These are phyloP conservation scores for Cutaneotrichosporon sp. DNA, from an alignment of 1,284 basidiomycete species.

Conservation along the genomic window DNA sequence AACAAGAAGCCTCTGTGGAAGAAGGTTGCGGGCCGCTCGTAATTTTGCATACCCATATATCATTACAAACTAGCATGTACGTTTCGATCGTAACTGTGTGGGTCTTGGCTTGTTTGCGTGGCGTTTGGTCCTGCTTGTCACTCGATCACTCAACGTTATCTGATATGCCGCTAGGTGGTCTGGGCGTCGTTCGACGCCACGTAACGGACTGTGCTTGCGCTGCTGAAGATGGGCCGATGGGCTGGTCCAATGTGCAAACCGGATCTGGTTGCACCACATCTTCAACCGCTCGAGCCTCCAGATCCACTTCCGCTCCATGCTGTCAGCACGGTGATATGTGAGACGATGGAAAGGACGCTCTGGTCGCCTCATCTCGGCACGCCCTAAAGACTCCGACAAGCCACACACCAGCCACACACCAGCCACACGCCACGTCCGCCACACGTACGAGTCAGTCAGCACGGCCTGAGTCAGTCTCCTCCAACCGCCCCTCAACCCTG, in stretches of 20 bases:
- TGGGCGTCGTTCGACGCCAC: background rate
- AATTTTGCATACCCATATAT: background rate
- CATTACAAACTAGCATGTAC: constrained; percentile 9
- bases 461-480: background rate
- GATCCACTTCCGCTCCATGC: background rate
- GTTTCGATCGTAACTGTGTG: background rate
- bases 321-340: background rate
- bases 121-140: background rate
- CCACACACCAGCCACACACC: too few species aligned
- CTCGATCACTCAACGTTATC: background rate
- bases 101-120: background rate
- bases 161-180: background rate
- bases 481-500: background rate
- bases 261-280: background rate
- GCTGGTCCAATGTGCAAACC: background rate
- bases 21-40: constrained; percentile 14
- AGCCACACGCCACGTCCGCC: too few species aligned
- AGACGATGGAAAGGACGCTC: background rate
- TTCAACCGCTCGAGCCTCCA: background rate
- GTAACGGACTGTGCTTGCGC: too few species aligned
- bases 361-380: background rate
- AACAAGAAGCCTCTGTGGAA: constrained; percentile 52
- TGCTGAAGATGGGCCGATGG: too few species aligned
- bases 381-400: too few species aligned
- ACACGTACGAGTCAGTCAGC: background rate